phyloP scores from a whole-genome alignment of 1,284 basidiomycete species.

The Waitea zeae region DNA sequence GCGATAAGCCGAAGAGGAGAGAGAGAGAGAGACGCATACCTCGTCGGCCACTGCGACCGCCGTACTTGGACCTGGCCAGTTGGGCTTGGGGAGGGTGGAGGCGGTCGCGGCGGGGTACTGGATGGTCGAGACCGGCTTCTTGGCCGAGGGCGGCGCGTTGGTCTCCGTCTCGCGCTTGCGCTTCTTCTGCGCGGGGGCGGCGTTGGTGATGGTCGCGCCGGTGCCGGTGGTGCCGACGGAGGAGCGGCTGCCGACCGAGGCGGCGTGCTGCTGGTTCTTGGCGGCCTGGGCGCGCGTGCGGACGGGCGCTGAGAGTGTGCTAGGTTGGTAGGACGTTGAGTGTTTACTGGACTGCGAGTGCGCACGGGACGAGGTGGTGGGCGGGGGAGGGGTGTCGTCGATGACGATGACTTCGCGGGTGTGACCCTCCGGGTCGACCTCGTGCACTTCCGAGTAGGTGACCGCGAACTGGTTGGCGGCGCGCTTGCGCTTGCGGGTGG shows the following conservation, averaged over 20 bases:
- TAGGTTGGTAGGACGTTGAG: constrained; percentile 64
- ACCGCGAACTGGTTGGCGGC: constrained; percentile 61
- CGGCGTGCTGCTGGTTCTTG: constrained; percentile 68
- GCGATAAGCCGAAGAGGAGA: constrained; percentile 11
- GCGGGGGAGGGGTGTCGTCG: constrained; percentile 68
- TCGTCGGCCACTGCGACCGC: no score
- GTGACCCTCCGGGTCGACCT: constrained; percentile 56
- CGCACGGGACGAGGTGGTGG: constrained; percentile 57
- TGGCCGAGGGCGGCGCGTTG: constrained; percentile 41
- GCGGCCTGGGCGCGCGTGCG: constrained; percentile 68
- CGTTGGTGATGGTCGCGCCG: constrained; percentile 32
- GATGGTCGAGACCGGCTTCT: constrained; percentile 25
- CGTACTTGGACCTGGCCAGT: no score
- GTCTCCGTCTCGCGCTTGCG: constrained; percentile 67
- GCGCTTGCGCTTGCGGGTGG: constrained; percentile 64
- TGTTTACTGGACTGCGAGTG: constrained; percentile 43
- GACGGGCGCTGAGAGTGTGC: constrained; percentile 51
- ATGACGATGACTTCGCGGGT: constrained; percentile 75
- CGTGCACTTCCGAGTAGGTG: constrained; percentile 71
- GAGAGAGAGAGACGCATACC: constrained; percentile 6
- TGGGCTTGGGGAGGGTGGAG: no score
- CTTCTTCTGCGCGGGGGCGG: constrained; percentile 56
- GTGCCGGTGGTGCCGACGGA: constrained; percentile 48
- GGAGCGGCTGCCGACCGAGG: no score
- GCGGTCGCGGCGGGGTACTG: constrained; percentile 22